Conservation (phyloP, 306 rosid species). For the Boehmeria nivea region DNA sequence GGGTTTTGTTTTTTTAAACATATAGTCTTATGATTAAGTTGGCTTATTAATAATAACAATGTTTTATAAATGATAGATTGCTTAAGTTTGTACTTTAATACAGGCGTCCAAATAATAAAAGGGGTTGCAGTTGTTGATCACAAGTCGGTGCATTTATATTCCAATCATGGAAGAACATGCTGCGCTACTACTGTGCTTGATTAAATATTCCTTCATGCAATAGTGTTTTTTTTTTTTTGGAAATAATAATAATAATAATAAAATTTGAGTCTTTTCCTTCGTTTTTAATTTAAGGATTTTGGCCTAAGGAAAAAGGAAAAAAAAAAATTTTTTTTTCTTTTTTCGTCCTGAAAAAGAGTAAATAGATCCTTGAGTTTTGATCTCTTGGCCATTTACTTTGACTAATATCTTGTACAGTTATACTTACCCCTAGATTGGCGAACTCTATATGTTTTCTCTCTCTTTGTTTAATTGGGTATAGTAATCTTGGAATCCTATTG, state of each 20-base stretch:
- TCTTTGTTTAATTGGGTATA: background rate
- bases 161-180: slow-evolving; percentile 17
- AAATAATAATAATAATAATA: too few species aligned
- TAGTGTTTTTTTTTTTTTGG: too few species aligned
- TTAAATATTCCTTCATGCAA: background rate
- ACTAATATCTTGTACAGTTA: background rate
- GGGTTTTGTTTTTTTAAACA: background rate
- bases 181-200: background rate
- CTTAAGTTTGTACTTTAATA: slow-evolving; percentile 2
- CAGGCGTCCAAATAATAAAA: background rate
- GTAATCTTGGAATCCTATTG: background rate
- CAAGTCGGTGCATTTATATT: slow-evolving; percentile 16
- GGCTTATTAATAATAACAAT: background rate
- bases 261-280: too few species aligned
- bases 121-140: slow-evolving; percentile 5
- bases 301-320: too few species aligned
- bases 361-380: background rate
- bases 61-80: slow-evolving; percentile 4
- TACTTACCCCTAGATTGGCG: background rate
- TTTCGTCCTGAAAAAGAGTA: background rate
- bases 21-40: background rate
- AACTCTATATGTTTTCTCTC: background rate
- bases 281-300: too few species aligned
- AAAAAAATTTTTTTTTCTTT: too few species aligned
- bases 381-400: background rate